Evolutionary conservation across 352 stramenopile genomes (phyloP).

Genomic region (Phytophthora ohioensis): DNA sequence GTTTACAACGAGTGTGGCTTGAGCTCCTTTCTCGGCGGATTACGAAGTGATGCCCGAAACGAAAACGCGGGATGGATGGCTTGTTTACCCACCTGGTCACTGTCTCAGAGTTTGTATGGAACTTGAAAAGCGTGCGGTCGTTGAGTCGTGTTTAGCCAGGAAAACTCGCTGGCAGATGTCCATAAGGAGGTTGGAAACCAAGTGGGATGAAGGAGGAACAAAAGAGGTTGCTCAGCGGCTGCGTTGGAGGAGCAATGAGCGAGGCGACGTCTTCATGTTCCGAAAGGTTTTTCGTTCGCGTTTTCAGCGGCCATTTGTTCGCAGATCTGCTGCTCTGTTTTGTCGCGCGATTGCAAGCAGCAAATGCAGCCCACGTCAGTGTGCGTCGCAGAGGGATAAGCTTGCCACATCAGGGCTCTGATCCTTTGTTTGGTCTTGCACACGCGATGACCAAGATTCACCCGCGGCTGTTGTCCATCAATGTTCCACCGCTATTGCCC

Average conservation of each 20-base stretch:
- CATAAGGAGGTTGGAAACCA: background rate
- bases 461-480: background rate
- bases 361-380: constrained; percentile 1
- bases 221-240: constrained; percentile 13
- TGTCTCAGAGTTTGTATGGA: constrained; percentile 35
- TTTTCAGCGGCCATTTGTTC: constrained; percentile 12
- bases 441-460: constrained; percentile 12
- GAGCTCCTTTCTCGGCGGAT: constrained; percentile 10
- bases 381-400: constrained; percentile 24
- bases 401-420: too few relatives aligned
- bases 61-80: constrained; percentile 8
- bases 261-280: background rate
- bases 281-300: background rate
- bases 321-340: background rate
- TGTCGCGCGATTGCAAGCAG: constrained; percentile 20
- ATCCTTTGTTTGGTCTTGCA: constrained; percentile 1
- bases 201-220: constrained; percentile 4
- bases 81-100: constrained; percentile 19
- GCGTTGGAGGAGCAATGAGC: constrained; percentile 6
- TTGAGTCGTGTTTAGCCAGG: background rate
- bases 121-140: background rate
- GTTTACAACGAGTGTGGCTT: background rate
- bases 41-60: constrained; percentile 20
- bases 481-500: background rate
- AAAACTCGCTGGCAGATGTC: constrained; percentile 2